A percentile compares a stretch with the other conserved stretches of the same genome.
These are phyloP conservation scores for Fusarium setosum DNA, from an alignment of 2,329 filamentous ascomycete species.

Conservation along the genomic window DNA sequence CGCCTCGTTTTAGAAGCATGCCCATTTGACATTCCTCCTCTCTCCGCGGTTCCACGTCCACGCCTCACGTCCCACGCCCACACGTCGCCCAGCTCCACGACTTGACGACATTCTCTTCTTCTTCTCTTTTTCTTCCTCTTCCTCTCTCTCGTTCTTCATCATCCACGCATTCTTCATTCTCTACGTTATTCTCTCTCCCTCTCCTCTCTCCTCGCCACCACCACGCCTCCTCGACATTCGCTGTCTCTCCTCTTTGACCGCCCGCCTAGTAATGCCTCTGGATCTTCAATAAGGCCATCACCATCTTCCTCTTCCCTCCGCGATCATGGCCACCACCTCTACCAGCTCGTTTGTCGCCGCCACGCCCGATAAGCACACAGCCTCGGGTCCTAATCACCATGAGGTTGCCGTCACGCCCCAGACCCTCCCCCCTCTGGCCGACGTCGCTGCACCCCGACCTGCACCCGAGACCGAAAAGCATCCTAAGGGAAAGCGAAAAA, in stretches of 20 bases:
- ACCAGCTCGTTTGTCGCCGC: slow-evolving; percentile 34
- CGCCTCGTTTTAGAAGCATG: slow-evolving; percentile 44
- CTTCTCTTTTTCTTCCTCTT: slow-evolving; percentile 25
- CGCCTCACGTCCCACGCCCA: slow-evolving; percentile 32
- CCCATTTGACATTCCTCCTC: slow-evolving; percentile 42
- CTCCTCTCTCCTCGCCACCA: neutral
- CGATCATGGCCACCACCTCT: slow-evolving; percentile 43
- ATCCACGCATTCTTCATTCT: neutral
- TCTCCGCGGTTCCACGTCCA: slow-evolving; percentile 31
- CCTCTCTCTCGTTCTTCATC: slow-evolving; percentile 8
- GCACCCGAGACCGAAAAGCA: slow-evolving; percentile 53
- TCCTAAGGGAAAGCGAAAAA: slow-evolving; percentile 71
- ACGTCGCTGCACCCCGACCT: slow-evolving; percentile 22
- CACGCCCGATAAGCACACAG: slow-evolving; percentile 40
- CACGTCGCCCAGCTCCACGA: slow-evolving; percentile 35
- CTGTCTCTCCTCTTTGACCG: slow-evolving; percentile 31
- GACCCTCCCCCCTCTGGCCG: slow-evolving; percentile 36
- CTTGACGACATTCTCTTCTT: slow-evolving; percentile 33
- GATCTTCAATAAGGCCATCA: slow-evolving; percentile 41
- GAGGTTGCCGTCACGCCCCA: slow-evolving; percentile 37
- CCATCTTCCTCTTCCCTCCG: slow-evolving; percentile 28
- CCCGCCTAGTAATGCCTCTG: slow-evolving; percentile 42
- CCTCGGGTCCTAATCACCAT: slow-evolving; percentile 39
- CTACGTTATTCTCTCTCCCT: neutral
- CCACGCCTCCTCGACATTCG: slow-evolving; percentile 6